Evolutionary conservation across 257 asterid species (phyloP), one percentile per base, ranked within the genome.

Genomic region (Ligustrum vulgare): DNA sequence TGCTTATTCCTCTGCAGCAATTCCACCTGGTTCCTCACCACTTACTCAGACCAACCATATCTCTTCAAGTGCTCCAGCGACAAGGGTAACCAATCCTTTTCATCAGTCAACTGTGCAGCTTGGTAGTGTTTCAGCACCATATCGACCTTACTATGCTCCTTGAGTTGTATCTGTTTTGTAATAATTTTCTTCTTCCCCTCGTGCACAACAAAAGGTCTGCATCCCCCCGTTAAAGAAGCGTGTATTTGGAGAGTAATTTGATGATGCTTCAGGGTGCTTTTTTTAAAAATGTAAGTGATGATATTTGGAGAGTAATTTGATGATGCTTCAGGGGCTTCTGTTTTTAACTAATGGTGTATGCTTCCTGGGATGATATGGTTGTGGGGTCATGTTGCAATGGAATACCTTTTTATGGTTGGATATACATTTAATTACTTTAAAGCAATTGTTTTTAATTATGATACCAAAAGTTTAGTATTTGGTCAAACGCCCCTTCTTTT

Each of bases 81-180:
- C 34, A 31, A 49, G 75, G 49, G 87, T 82, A 51, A 69, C 83
- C 69, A 88, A 78, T 79, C 86, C 83, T 35, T 35, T 71, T 68
- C 81, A 84, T 49, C 93, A 74, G 75, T 71, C 81, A 33, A 83
- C 71, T 75, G 32, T 45, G 72, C 66, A 23, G 25, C 88, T 86
- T 47, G 85, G 86, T 68, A 89, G 82, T 72, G 54, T 78, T 73
- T 70, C 84, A 16, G 73, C 77, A 64, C 87, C 83, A 20, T 76
- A 79, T 64, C 91, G 71, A 35, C 80, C 87, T 39, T 81, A 82
- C 67, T 79, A 83, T 62, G 86, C 86, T 62, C 81, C 84, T 4
- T 82, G 83, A 84, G 56, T 33, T 72, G 74, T 25, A 67, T 69
- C 22, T 47, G 18, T 68, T 74, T 34, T 11, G 23, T 51, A 15